Evolutionary conservation across 768 basidiomycete genomes (phyloP).

Genomic region (Kondoa subrosea): DNA sequence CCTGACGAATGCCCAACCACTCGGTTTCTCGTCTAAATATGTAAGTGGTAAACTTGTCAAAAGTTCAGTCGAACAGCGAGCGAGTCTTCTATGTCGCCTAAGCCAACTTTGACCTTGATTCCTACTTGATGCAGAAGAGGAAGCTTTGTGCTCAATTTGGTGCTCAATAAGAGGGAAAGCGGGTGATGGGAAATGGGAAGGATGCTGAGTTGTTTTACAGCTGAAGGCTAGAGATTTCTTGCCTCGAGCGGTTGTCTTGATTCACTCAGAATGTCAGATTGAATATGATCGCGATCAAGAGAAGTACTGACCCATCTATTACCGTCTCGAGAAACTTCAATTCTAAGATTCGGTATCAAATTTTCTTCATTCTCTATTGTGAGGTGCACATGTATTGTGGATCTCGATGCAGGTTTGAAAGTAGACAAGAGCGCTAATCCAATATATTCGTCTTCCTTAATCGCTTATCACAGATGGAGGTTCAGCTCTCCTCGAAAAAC

Average conservation of each 20-base stretch:
- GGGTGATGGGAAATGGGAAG: background rate
- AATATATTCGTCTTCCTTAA: slow-evolving; percentile 20
- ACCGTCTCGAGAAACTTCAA: slow-evolving; percentile 19
- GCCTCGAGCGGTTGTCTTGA: background rate
- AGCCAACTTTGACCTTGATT: background rate
- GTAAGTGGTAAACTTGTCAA: background rate
- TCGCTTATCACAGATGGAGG: background rate
- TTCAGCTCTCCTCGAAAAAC: too few relatives aligned
- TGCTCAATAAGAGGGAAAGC: background rate
- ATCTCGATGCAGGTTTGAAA: slow-evolving; percentile 13
- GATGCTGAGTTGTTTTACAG: background rate
- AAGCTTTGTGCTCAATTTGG: background rate
- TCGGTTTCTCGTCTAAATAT: background rate
- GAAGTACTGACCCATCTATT: background rate
- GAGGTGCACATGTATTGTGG: background rate
- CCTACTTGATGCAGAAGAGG: background rate
- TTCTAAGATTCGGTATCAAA: background rate
- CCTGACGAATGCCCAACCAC: background rate
- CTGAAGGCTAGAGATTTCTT: too few relatives aligned
- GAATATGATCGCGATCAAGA: background rate
- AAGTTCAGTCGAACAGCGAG: background rate
- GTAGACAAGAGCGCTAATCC: slow-evolving; percentile 17
- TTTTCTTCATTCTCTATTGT: slow-evolving; percentile 14
- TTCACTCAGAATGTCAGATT: background rate
- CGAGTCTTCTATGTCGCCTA: background rate